Evolutionary conservation across 305 asterid species (phyloP), one percentile per base, ranked within the genome.

Genomic region (Fraxinus paxiana): DNA sequence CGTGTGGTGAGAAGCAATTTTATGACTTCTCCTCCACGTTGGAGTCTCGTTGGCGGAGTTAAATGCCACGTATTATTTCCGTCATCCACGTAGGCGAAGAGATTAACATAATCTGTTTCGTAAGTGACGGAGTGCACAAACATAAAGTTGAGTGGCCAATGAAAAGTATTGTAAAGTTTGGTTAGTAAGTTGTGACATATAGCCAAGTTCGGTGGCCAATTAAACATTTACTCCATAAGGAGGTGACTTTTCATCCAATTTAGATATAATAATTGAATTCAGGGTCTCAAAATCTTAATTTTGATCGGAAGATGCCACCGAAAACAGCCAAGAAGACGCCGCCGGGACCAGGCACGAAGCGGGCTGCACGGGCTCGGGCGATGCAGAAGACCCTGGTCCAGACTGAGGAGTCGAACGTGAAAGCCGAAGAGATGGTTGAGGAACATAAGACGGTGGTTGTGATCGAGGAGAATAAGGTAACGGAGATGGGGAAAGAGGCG

Each of bases 281-380:
- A 8, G 73, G 17, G 17, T 65, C 73, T 24, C 35, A 65, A 12
- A 65, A 65, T 59, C 71, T 12, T 65, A 24, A 26, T 9, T 65
- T 65, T 65, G 35, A 26, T 65, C 37, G 37, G 37, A 82, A 70
- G 82, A 94, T 94, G 98, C 97, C 96, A 46, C 98, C 97, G 22
- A 89, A 86, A 83, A 24, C 79, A 81, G 82, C 83, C 84, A 94
- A 90, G 89, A 92, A 86, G 87, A 85, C 91, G 63, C 89, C 93
- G 59, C 83, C 90, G 73, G 96, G 97, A 26, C 95, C 93, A 82
- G 97, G 97, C 31, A 84, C 89, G 81, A 92, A 86, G 91, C 85
- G 93, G 73, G 87, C 80, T 72, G 37, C 75, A 73, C 87, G 93
- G 61, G 69, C 88, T 51, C 84, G 88, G 71, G 90, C 85, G 79